Percentiles rank a stretch among this genome's conserved stretches.
Conservation (phyloP, 768 basidiomycete genomes). For the Lactarius hengduanensis region DNA sequence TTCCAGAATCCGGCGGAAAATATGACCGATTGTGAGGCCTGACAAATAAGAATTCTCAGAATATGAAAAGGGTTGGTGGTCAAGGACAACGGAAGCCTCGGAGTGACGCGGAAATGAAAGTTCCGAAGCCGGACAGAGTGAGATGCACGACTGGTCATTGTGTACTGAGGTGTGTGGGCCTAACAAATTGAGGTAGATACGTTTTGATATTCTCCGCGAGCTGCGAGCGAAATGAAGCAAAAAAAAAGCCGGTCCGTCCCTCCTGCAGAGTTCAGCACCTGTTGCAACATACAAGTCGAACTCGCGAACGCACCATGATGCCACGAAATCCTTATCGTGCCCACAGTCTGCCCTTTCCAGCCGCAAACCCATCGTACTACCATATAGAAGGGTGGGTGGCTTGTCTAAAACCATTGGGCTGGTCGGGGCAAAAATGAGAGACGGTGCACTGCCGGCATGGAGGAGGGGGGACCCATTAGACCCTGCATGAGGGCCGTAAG, state of each 20-base stretch:
- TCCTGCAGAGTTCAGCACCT: constrained; percentile 20
- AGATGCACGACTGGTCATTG: constrained; percentile 14
- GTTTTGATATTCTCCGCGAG: constrained; percentile 24
- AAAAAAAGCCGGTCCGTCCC: constrained; percentile 9
- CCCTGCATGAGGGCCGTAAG: constrained; percentile 16
- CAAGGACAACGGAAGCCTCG: constrained; percentile 3
- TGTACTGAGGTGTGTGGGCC: constrained; percentile 13
- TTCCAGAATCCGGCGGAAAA: constrained; percentile 15
- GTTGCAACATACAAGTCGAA: background rate
- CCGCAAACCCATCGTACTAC: constrained; percentile 9
- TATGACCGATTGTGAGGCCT: constrained; percentile 12
- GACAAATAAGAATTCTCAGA: background rate
- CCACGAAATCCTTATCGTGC: background rate
- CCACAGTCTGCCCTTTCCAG: constrained; percentile 6
- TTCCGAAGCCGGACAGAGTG: constrained; percentile 15
- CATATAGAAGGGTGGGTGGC: background rate
- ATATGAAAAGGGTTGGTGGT: constrained; percentile 6
- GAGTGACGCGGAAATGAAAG: constrained; percentile 23
- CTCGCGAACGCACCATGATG: constrained; percentile 4
- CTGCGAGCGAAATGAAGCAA: constrained; percentile 23
- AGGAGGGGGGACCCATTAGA: constrained; percentile 8
- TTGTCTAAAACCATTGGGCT: constrained; percentile 5
- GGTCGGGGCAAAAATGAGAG: background rate
- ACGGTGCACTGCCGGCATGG: background rate
- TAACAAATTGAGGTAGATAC: constrained; percentile 19